Conservation (phyloP, 164 flowering plant species). For the Liquidambar formosana region DNA sequence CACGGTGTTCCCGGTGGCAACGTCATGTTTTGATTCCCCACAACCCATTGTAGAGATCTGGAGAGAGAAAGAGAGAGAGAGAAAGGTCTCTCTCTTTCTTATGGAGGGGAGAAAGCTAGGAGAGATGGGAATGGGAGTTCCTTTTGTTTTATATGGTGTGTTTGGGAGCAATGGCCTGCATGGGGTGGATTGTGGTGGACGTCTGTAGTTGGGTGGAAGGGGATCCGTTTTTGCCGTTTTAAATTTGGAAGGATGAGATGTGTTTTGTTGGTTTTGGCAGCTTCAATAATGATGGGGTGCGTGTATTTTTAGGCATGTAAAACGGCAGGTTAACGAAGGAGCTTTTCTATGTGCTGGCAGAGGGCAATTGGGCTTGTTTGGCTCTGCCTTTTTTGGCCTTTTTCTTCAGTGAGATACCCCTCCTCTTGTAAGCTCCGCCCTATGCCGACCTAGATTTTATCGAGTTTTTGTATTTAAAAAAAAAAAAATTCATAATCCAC, state of each 20-base stretch:
- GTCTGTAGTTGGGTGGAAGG: neutral
- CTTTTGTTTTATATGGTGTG: neutral
- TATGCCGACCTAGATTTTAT: too few species aligned
- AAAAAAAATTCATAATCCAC: too few species aligned
- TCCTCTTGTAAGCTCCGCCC: too few species aligned
- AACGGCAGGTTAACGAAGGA: too few species aligned
- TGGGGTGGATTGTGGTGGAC: slow-evolving; percentile 7
- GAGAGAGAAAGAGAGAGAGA: neutral
- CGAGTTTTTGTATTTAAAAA: too few species aligned
- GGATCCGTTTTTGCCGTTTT: neutral
- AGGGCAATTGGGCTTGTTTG: too few species aligned
- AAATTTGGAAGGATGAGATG: neutral
- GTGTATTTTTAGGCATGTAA: neutral
- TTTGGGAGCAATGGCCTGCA: neutral
- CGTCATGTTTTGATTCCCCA: slow-evolving; percentile 47
- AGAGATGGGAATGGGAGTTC: neutral
- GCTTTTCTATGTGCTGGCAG: too few species aligned
- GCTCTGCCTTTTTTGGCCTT: too few species aligned
- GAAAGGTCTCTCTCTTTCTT: neutral
- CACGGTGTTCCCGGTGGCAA: slow-evolving; percentile 32
- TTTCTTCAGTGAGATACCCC: too few species aligned
- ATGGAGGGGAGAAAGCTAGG: neutral
- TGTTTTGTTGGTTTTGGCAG: neutral
- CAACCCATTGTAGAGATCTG: slow-evolving; percentile 43
- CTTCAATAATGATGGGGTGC: too few species aligned